Base-by-base conservation (phyloP, 192 early-diverging fungal genomes). In the Rhizoclosmatium sp. region DNA sequence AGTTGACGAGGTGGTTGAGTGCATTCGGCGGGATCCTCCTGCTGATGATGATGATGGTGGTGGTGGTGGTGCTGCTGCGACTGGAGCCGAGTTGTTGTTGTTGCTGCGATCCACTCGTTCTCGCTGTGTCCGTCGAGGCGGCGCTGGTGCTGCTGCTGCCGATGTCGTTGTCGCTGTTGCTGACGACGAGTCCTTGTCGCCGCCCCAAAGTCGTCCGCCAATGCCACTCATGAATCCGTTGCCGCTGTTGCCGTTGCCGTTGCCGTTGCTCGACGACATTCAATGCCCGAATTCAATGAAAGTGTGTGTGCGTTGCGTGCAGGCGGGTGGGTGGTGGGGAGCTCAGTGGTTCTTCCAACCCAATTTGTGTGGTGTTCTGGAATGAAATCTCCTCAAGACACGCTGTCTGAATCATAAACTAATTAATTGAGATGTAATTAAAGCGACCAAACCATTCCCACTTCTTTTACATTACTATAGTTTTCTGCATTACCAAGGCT, bases 201-300 rank as follows among this genome's bases (percentile, higher is more conserved):
- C 51, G 16, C 51, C 60, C 7, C 19, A 21, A 7, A 9, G 23
- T 62, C 9, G 60, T 40, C 60, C 23, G 7, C 21, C 60, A 21
- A 62, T 62, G 4, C 60, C 60, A 7, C 10, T 62, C 60, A 62
- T 62, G 23, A 62, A 62, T 21, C 60, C 60, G 23, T 40, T 40
- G 60, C 23, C 21, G 14, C 60, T 23, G 23, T 40, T 62, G 60
- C 60, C 39, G 60, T 21, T 62, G 9, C 60, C 39, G 60, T 21
- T 23, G 14, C 9, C 51, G 16, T 54, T 54, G 51, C 16, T 54
- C 9, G 51, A 54, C 51, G 51, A 54, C 31, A 31, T 31, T 31
- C 31, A 31, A 31, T 31, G 31, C 31, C 31, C 31, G 31, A 31
- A 31, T 31, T 31, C 31, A 31, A 31, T 31, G 31, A 31, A 31